These are phyloP conservation scores for Suillus ampliporus DNA, from an alignment of 768 basidiomycete species.

Conservation along the genomic window DNA sequence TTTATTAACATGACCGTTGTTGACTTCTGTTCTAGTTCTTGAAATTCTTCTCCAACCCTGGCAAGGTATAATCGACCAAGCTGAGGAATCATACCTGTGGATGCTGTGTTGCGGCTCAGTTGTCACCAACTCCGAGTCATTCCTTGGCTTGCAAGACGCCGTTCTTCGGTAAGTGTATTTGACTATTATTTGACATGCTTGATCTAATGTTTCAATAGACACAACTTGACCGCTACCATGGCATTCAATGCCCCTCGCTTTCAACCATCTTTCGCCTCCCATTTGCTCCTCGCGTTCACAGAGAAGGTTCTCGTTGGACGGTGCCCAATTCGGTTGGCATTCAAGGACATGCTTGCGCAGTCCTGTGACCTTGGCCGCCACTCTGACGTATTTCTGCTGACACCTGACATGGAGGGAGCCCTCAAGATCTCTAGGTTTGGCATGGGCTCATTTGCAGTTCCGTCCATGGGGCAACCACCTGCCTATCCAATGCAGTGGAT, in stretches of 20 bases:
- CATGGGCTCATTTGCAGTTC: not conserved
- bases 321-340: not conserved
- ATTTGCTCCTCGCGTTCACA: not conserved
- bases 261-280: not conserved
- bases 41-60: not conserved
- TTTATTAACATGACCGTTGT: too few relatives aligned
- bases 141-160: too few relatives aligned
- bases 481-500: conserved; percentile 6
- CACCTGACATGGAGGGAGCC: not conserved
- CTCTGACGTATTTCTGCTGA: not conserved
- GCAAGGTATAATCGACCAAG: not conserved
- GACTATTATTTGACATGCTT: too few relatives aligned
- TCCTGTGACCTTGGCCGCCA: not conserved
- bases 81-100: not conserved
- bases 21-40: too few relatives aligned
- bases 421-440: not conserved
- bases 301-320: not conserved
- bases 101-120: not conserved
- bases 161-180: too few relatives aligned
- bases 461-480: conserved; percentile 3
- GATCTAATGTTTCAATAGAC: too few relatives aligned
- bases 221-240: not conserved
- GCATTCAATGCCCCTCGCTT: not conserved
- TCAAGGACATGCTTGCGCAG: not conserved
- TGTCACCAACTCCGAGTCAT: too few relatives aligned